phyloP scores from a whole-genome alignment of 306 rosid genomes.

The Cucurbita ficifolia region DNA sequence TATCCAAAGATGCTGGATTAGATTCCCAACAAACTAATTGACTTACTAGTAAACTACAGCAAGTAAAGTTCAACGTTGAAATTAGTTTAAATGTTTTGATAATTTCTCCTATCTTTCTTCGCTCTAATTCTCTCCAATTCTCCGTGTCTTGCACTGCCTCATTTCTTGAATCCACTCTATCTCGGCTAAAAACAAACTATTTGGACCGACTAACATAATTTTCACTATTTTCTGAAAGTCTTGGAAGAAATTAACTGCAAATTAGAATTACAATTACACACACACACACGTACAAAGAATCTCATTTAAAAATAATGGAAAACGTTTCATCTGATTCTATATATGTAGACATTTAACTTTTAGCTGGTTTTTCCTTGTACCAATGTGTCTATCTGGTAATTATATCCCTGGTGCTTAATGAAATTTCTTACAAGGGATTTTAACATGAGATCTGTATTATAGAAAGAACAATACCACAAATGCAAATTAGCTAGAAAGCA shows the following conservation, averaged over 20 bases:
- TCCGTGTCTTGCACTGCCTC: not conserved
- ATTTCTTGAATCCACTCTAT: not conserved
- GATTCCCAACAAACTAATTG: not conserved
- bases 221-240: not conserved
- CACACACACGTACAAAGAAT: not conserved
- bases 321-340: not conserved
- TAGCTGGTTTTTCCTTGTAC: not conserved
- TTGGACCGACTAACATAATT: not conserved
- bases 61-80: not conserved
- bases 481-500: not conserved
- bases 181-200: not conserved
- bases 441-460: not conserved
- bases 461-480: not conserved
- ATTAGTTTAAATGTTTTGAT: not conserved
- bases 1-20: not conserved
- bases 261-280: too few species aligned
- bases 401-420: not conserved
- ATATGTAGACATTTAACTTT: not conserved
- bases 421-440: not conserved
- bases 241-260: not conserved
- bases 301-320: not conserved
- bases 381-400: not conserved
- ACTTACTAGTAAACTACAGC: not conserved
- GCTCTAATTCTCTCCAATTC: not conserved
- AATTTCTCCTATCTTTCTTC: not conserved